These are phyloP conservation scores for Moesziomyces sp. DNA, from an alignment of 1,284 basidiomycete species.

Conservation along the genomic window DNA sequence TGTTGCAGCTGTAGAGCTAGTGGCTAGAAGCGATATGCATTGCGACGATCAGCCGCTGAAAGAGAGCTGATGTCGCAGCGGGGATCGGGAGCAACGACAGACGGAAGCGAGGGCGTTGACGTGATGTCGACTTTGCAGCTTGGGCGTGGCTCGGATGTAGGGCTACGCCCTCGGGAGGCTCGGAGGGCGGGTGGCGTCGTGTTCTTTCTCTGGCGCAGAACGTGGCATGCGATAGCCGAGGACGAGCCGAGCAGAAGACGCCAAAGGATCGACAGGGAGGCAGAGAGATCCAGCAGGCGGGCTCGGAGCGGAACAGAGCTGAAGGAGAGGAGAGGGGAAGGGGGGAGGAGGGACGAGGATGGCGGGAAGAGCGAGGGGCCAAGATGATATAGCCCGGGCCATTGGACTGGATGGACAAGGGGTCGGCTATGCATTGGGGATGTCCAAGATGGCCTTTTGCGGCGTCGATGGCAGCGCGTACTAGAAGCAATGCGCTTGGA, in stretches of 20 bases:
- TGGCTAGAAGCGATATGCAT: too few species aligned
- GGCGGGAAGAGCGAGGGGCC: neutral
- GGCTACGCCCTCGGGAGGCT: neutral
- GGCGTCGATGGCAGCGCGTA: too few species aligned
- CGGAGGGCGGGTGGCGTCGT: too few species aligned
- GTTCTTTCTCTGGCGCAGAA: too few species aligned
- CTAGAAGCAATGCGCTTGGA: neutral
- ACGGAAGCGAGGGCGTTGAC: slow-evolving; percentile 20
- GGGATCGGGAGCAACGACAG: neutral
- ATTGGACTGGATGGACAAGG: slow-evolving; percentile 1
- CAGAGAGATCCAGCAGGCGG: neutral
- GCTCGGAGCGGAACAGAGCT: neutral
- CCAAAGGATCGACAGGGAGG: neutral
- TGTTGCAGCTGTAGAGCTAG: too few species aligned
- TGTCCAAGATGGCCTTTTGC: neutral
- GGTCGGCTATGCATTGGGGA: slow-evolving; percentile 3
- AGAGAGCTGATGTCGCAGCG: too few species aligned
- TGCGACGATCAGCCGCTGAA: too few species aligned
- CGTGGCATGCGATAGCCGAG: neutral
- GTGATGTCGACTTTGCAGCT: slow-evolving; percentile 8
- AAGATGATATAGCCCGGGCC: slow-evolving; percentile 26
- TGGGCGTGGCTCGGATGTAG: slow-evolving; percentile 14
- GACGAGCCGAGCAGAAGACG: neutral
- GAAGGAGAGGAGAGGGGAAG: neutral
- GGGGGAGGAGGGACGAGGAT: neutral